phyloP scores from a whole-genome alignment of 129 eudicot genomes.

The carrot (Daucus carota) region DNA sequence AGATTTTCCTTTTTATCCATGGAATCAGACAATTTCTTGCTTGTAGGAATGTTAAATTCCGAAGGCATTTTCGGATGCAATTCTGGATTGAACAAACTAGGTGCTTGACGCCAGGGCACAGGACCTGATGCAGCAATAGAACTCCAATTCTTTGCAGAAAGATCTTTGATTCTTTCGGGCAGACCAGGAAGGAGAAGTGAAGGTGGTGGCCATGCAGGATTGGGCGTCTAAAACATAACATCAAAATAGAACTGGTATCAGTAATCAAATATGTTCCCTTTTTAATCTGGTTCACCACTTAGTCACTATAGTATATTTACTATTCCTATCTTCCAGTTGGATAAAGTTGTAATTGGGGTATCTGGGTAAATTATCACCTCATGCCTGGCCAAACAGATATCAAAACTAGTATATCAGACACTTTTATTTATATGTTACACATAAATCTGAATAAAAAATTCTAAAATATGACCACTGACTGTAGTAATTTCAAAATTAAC shows the following conservation, averaged over 20 bases:
- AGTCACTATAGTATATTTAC: no score
- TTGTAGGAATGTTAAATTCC: constrained; percentile 28
- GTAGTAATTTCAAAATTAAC: background rate
- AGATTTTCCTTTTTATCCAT: constrained; percentile 31
- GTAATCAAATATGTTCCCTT: background rate
- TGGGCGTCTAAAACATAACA: constrained; percentile 52
- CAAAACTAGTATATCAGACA: background rate
- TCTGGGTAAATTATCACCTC: background rate
- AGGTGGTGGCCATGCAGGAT: constrained; percentile 87
- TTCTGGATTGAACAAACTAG: constrained; percentile 42
- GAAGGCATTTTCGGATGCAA: constrained; percentile 23
- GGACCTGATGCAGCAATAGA: constrained; percentile 59
- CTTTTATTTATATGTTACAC: background rate
- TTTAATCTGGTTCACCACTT: background rate
- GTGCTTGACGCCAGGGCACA: constrained; percentile 81
- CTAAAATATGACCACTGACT: background rate
- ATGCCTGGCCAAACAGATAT: background rate
- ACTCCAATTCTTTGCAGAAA: constrained; percentile 45
- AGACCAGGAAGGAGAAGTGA: constrained; percentile 40
- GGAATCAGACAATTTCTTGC: constrained; percentile 31
- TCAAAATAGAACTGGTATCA: background rate
- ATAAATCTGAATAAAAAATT: background rate
- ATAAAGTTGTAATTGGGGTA: background rate
- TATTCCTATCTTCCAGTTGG: background rate
- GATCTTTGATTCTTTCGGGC: constrained; percentile 56